Conservation (phyloP, 2,329 filamentous ascomycete species). For the Orbilia quercus region DNA sequence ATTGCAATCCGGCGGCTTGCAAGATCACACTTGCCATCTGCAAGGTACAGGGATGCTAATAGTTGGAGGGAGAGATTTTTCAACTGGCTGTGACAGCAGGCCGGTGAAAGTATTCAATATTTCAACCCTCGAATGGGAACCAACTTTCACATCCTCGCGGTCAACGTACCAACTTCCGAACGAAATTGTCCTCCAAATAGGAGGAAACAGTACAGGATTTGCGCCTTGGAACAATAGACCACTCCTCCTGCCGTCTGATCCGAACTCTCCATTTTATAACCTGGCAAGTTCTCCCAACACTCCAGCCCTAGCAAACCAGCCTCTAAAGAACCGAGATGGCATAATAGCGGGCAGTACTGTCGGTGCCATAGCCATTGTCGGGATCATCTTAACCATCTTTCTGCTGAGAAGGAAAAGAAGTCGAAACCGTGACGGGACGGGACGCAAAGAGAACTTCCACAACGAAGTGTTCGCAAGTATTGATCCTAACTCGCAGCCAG, state of each 20-base stretch:
- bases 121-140: constrained; percentile 42
- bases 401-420: constrained; percentile 3
- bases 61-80: constrained; percentile 43
- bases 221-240: constrained; percentile 34
- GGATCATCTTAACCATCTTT: constrained; percentile 23
- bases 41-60: constrained; percentile 40
- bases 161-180: constrained; percentile 34
- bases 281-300: constrained; percentile 2
- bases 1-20: constrained; percentile 32
- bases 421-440: not conserved
- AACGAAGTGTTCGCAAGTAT: constrained; percentile 46
- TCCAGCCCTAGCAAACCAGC: not conserved
- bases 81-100: constrained; percentile 13
- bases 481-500: constrained; percentile 20
- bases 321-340: constrained; percentile 18
- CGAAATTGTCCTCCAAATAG: constrained; percentile 28
- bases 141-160: constrained; percentile 2
- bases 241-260: constrained; percentile 23
- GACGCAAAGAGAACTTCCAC: constrained; percentile 27
- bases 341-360: constrained; percentile 40
- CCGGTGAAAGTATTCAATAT: constrained; percentile 51
- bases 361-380: constrained; percentile 21
- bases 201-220: constrained; percentile 19
- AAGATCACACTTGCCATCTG: constrained; percentile 52
- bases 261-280: constrained; percentile 33